phyloP scores from a whole-genome alignment of 163 green algal species.

The Chlamydomonas reinhardtii region DNA sequence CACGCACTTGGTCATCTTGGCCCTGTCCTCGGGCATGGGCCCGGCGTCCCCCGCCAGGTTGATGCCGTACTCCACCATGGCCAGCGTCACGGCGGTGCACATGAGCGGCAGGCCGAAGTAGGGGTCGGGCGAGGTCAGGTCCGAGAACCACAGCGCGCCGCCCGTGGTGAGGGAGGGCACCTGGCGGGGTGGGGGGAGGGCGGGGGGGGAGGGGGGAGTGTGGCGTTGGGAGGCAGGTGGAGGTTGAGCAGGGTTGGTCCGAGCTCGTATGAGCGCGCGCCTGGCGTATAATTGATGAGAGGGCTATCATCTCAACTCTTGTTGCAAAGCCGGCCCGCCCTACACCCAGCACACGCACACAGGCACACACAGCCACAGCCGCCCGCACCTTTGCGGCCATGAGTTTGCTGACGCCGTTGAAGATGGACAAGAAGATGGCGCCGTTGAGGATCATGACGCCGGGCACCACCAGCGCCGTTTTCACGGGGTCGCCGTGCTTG shows the following conservation, averaged over 20 bases:
- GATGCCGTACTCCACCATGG: conserved; percentile 66
- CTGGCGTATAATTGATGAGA: too few relatives aligned
- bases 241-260: too few relatives aligned
- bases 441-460: conserved; percentile 53
- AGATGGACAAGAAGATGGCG: conserved; percentile 67
- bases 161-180: conserved; percentile 65
- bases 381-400: conserved; percentile 57
- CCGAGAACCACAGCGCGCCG: conserved; percentile 66
- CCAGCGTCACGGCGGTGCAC: conserved; percentile 60
- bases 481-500: conserved; percentile 44
- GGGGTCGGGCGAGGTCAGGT: conserved; percentile 70
- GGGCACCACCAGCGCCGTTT: conserved; percentile 49
- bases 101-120: conserved; percentile 69
- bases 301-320: too few relatives aligned
- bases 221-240: not conserved
- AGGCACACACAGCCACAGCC: not conserved
- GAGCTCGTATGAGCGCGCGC: too few relatives aligned
- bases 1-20: conserved; percentile 12
- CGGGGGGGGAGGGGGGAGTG: not conserved
- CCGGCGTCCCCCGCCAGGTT: conserved; percentile 24
- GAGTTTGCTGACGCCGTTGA: conserved; percentile 61
- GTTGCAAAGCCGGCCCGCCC: too few relatives aligned
- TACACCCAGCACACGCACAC: too few relatives aligned
- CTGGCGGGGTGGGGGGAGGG: conserved; percentile 23
- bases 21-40: not conserved